Evolutionary conservation across 441 rosid genomes (phyloP), one percentile per base, ranked within the genome.

Genomic region (Populus hybrid): DNA sequence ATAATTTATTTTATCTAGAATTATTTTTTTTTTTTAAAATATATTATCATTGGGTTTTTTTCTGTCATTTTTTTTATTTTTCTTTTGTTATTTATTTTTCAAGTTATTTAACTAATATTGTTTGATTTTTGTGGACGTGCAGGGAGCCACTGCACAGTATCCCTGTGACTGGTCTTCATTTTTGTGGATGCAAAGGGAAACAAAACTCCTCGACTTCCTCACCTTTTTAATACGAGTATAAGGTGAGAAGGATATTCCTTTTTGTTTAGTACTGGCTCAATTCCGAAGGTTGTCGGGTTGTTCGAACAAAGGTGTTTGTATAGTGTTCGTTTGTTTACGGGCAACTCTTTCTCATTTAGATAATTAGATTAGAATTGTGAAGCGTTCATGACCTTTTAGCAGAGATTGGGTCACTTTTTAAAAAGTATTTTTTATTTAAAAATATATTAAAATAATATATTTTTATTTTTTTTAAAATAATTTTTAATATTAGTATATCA

Each of bases 111-210:
- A 38, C 12, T 10, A 38, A 38, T 38, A 38, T 30, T 30, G 71
- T 90, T 91, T 82, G 84, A 81, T n/a, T 82, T 11, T 89, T 71
- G 61, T 21, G 16, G 70, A 3, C 72, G 65, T 78, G 70, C 67
- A 64, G 34, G 72, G 53, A 81, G 74, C 26, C 8, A 14, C 11
- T 79, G 67, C 75, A 74, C 20, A 75, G 38, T 77, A 67, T 34
- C 10, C 10, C 21, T 34, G 28, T 5, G 38, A 35, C 8, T 35
- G 38, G 38, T 35, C 40, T 42, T 70, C 63, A 50, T 69, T 70
- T 21, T 64, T 30, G 32, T 11, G 36, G 75, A 69, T 40, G 53
- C 50, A 32, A 70, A 67, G 34, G 65, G 3, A 38, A 34, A 36
- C 35, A 3, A 23, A 67, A 50, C 53, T 46, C 35, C 68, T 67